These are phyloP conservation scores for Plasmodium chabaudi DNA, from an alignment of 169 alveolate genomes.

Conservation along the genomic window DNA sequence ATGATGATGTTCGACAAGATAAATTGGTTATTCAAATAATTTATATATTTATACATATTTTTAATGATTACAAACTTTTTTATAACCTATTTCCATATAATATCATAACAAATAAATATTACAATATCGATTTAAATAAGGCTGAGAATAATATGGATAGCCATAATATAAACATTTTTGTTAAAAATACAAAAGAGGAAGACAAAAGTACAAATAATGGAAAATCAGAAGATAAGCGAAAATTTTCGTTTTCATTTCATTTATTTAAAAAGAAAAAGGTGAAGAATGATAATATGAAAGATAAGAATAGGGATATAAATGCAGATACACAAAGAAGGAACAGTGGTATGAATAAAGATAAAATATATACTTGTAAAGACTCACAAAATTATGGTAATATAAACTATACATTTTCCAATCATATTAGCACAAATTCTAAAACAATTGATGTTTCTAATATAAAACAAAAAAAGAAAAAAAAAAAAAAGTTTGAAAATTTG, in stretches of 20 bases:
- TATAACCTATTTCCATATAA: constrained; percentile 82
- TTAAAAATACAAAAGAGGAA: neutral
- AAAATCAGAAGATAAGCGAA: constrained; percentile 78
- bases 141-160: neutral
- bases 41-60: constrained; percentile 81
- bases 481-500: constrained; percentile 69
- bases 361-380: neutral
- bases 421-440: neutral
- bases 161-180: neutral
- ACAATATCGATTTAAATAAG: constrained; percentile 48
- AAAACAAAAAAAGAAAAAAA: constrained; percentile 39
- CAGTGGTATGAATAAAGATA: neutral
- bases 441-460: neutral
- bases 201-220: constrained; percentile 15
- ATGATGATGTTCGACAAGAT: constrained; percentile 91
- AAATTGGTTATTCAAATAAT: constrained; percentile 86
- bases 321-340: neutral
- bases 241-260: constrained; percentile 62
- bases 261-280: constrained; percentile 26
- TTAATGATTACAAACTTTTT: constrained; percentile 84
- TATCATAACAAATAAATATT: constrained; percentile 78
- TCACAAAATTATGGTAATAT: neutral
- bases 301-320: neutral
- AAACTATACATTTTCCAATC: neutral
- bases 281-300: neutral